These are phyloP conservation scores for Chlorella sp. DNA, from an alignment of 139 green algal species.

Conservation along the genomic window DNA sequence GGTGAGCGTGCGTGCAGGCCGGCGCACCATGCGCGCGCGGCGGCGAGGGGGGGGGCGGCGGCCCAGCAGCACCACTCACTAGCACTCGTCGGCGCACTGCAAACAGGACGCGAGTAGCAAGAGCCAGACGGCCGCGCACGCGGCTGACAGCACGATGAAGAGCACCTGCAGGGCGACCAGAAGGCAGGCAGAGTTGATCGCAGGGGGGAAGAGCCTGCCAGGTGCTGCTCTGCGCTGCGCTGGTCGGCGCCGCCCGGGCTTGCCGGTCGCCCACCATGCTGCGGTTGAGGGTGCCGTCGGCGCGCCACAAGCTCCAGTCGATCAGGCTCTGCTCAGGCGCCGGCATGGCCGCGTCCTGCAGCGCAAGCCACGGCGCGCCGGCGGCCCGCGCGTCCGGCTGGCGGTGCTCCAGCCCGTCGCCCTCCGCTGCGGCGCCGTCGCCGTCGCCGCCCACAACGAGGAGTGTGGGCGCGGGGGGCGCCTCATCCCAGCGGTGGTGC, in stretches of 20 bases:
- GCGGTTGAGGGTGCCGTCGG: slow-evolving; percentile 20
- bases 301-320: slow-evolving; percentile 12
- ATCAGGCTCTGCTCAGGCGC: not conserved
- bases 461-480: not conserved
- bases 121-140: slow-evolving; percentile 21
- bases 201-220: no score
- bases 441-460: not conserved
- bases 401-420: not conserved
- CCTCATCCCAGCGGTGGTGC: not conserved
- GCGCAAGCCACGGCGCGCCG: not conserved
- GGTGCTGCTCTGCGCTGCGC: no score
- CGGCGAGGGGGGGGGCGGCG: not conserved
- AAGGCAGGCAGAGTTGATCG: no score
- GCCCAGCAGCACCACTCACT: not conserved
- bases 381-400: not conserved
- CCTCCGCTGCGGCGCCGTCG: not conserved
- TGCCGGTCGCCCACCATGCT: slow-evolving; percentile 17
- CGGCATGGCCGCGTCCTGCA: not conserved
- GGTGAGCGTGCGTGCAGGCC: not conserved
- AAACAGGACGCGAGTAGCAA: slow-evolving; percentile 4
- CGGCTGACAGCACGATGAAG: slow-evolving; percentile 23
- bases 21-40: not conserved
- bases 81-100: not conserved
- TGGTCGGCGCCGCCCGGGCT: no score
- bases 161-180: no score